These are phyloP conservation scores for Ogataea pini DNA, from an alignment of 805 yeast species.

Conservation along the genomic window DNA sequence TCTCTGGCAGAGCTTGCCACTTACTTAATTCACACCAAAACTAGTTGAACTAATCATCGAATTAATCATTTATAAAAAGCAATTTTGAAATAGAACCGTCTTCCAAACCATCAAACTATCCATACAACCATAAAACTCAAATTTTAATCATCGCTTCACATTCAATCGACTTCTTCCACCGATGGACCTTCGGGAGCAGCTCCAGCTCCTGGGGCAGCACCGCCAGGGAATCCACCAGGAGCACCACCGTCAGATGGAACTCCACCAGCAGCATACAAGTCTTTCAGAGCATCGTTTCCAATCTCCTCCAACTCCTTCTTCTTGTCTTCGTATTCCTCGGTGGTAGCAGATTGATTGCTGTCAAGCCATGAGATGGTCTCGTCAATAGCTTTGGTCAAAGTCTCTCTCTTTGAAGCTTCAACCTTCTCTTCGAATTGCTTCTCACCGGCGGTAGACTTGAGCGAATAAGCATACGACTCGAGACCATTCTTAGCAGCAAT, in stretches of 20 bases:
- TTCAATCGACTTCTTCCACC: conserved; percentile 77
- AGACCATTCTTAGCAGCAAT: conserved; percentile 92
- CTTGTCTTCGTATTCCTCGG: conserved; percentile 88
- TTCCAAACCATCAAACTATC: neutral
- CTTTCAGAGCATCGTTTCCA: conserved; percentile 96
- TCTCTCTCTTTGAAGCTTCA: conserved; percentile 47
- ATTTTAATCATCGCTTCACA: neutral
- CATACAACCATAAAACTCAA: neutral
- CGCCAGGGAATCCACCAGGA: conserved; percentile 42
- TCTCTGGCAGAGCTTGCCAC: neutral
- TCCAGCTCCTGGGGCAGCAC: conserved; percentile 57
- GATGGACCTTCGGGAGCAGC: conserved; percentile 53
- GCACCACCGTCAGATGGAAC: conserved; percentile 71
- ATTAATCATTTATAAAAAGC: conserved; percentile 3
- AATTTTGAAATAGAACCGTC: conserved; percentile 2
- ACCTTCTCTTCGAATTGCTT: conserved; percentile 79
- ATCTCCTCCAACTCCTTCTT: conserved; percentile 94
- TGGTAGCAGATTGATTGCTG: conserved; percentile 85
- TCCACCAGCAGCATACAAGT: conserved; percentile 95
- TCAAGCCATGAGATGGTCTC: conserved; percentile 92
- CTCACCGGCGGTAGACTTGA: conserved; percentile 80
- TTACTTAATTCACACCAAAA: neutral
- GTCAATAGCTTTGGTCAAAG: conserved; percentile 75
- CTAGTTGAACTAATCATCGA: neutral
- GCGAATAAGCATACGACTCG: conserved; percentile 92